A percentile compares a stretch with the other conserved stretches of the same genome.
Evolutionary conservation across 2,329 filamentous ascomycete genomes (phyloP).

Genomic region (Coniochaeta sp.): DNA sequence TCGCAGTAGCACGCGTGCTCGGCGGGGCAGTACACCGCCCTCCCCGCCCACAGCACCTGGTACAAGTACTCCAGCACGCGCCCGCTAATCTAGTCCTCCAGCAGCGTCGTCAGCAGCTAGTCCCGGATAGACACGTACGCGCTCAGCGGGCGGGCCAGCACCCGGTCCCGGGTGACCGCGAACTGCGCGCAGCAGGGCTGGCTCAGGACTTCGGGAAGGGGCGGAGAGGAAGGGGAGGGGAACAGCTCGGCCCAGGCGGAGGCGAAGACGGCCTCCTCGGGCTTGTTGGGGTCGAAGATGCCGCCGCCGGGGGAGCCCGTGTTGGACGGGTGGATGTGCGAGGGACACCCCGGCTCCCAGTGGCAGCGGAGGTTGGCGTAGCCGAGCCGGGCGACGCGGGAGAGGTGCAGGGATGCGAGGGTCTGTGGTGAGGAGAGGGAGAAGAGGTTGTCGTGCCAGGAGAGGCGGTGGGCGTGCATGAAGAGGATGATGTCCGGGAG

Average conservation of each 20-base stretch:
- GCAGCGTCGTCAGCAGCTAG: background rate
- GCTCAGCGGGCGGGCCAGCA: background rate
- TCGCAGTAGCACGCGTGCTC: background rate
- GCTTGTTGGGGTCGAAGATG: background rate
- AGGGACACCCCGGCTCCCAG: background rate
- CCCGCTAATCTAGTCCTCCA: background rate
- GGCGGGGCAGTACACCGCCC: background rate
- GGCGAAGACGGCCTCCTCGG: background rate
- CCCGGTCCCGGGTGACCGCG: background rate
- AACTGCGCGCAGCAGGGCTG: background rate
- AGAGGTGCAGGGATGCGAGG: background rate
- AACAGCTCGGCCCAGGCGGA: background rate
- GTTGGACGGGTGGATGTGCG: background rate
- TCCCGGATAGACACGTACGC: background rate
- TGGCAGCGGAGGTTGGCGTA: background rate
- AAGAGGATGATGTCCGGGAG: background rate
- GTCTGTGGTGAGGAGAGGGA: background rate
- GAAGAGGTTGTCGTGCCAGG: background rate
- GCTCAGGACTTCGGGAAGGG: background rate
- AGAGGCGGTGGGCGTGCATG: background rate
- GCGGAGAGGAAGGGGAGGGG: background rate
- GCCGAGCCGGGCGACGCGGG: background rate
- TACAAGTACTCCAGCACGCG: background rate
- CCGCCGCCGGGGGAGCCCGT: background rate
- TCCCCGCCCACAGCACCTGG: background rate